Conservation (phyloP, 441 rosid species). For the Brassica balearica region DNA sequence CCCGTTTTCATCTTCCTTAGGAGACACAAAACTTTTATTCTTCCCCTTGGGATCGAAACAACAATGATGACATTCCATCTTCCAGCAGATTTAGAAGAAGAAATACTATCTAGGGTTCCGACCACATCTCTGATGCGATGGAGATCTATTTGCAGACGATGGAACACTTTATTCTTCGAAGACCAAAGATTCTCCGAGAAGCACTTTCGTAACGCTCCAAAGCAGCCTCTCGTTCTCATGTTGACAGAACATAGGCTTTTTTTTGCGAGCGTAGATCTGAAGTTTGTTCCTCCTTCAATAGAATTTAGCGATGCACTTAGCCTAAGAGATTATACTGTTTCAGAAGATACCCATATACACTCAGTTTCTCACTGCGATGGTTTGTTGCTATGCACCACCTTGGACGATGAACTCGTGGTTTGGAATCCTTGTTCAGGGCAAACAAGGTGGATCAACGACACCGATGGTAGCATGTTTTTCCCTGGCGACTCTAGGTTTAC, state of each 20-base stretch:
- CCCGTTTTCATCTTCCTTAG: background rate
- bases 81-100: background rate
- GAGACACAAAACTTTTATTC: background rate
- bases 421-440: slow-evolving; percentile 20
- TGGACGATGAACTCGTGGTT: background rate
- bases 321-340: background rate
- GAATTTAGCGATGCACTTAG: background rate
- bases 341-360: background rate
- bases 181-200: background rate
- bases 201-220: slow-evolving; percentile 6
- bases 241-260: background rate
- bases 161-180: background rate
- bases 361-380: background rate
- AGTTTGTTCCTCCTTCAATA: background rate
- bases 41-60: background rate
- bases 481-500: background rate
- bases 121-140: background rate
- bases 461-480: background rate
- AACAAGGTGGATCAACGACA: background rate
- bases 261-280: background rate
- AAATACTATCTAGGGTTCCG: background rate
- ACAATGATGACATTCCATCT: background rate
- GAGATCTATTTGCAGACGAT: background rate
- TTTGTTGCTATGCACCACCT: slow-evolving; percentile 24
- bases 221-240: background rate